phyloP scores from a whole-genome alignment of 2,329 filamentous ascomycete species.

The Phyllachora maydis region DNA sequence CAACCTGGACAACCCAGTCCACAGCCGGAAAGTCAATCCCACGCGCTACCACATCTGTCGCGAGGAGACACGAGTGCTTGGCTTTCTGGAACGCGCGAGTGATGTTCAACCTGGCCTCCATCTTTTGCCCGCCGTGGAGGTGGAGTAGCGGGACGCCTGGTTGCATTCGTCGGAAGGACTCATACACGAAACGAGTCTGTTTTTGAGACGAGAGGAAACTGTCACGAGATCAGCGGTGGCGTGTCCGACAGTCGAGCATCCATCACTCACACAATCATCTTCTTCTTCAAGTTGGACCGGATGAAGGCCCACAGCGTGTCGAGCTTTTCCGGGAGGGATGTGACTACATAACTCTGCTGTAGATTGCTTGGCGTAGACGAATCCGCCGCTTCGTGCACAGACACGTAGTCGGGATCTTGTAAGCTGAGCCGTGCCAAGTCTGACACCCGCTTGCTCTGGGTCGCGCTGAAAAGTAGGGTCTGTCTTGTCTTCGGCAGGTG shows the following conservation, averaged over 20 bases:
- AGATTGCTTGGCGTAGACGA: constrained; percentile 66
- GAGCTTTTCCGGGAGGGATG: constrained; percentile 70
- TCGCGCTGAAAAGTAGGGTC: constrained; percentile 88
- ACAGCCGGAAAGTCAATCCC: constrained; percentile 92
- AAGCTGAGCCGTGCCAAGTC: constrained; percentile 79
- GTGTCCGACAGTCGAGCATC: too few species aligned
- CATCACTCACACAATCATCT: constrained; percentile 92
- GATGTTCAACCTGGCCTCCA: constrained; percentile 71
- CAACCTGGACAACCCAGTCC: constrained; percentile 97
- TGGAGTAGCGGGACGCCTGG: constrained; percentile 87
- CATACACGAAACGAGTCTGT: constrained; percentile 89
- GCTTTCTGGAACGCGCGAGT: constrained; percentile 64
- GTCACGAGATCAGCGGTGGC: too few species aligned
- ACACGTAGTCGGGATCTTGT: constrained; percentile 81
- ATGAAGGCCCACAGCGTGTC: constrained; percentile 89
- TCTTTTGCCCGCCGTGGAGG: constrained; percentile 85
- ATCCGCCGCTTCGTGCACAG: constrained; percentile 68
- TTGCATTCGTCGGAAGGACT: constrained; percentile 79
- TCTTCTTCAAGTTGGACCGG: constrained; percentile 73
- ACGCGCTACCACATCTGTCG: constrained; percentile 85
- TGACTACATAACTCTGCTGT: constrained; percentile 80
- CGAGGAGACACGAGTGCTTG: constrained; percentile 75
- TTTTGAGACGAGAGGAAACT: too few species aligned
- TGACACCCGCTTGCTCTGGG: constrained; percentile 84
- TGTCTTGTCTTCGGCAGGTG: constrained; percentile 74